Conservation (phyloP, 1,284 basidiomycete genomes). For the Rhodofomes roseus region DNA sequence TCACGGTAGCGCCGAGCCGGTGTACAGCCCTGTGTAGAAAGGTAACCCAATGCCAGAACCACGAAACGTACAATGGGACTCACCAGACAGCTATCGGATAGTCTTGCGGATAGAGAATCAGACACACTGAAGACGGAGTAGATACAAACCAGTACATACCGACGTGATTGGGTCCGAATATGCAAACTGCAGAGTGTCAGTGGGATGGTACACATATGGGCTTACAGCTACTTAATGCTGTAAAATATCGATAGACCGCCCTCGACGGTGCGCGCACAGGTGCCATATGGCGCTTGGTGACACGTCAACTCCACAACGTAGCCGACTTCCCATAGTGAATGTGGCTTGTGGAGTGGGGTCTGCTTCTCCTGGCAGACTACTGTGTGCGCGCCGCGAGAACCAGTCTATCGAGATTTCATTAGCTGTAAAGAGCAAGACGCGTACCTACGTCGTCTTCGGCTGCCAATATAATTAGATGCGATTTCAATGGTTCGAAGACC, state of each 20-base stretch:
- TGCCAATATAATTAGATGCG: background rate
- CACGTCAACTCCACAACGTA: no score
- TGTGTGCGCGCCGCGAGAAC: no score
- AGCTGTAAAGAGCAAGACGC: background rate
- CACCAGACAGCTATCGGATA: slow-evolving; percentile 61
- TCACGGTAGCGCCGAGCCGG: slow-evolving; percentile 59
- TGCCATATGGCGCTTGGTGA: no score
- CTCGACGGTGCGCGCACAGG: no score
- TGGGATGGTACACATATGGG: background rate
- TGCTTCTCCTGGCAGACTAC: no score
- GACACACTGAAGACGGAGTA: background rate
- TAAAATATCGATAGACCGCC: no score
- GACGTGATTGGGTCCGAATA: slow-evolving; percentile 32
- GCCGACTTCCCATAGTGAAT: no score
- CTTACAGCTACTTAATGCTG: no score
- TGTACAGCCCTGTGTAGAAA: slow-evolving; percentile 48
- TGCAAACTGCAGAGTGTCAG: slow-evolving; percentile 18
- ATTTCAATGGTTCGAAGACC: background rate
- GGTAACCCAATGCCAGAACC: background rate
- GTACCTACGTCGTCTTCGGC: slow-evolving; percentile 15
- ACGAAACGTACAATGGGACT: background rate
- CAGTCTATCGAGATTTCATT: no score
- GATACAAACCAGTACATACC: background rate
- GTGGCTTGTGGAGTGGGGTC: no score
- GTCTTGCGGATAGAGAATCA: slow-evolving; percentile 34